Percentiles rank a stretch among this genome's conserved stretches.
Conservation (phyloP, 176 grass and related monocot species). For the Urochloa ruziziensis region DNA sequence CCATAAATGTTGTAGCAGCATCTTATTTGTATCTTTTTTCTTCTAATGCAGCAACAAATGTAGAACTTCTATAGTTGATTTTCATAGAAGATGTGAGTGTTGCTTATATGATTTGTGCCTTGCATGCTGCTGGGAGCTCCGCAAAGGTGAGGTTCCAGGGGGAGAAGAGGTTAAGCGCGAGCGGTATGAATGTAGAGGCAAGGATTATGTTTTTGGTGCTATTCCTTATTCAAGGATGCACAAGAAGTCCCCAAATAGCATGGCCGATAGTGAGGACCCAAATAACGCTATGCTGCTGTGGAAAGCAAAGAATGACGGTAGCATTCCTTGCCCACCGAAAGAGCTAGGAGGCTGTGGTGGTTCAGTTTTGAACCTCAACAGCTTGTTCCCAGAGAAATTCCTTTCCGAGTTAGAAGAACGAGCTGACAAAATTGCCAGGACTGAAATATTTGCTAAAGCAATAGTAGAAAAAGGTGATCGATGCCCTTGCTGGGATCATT, state of each 20-base stretch:
- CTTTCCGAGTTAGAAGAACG: slow-evolving; percentile 41
- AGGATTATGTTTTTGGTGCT: background rate
- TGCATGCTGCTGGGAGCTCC: slow-evolving; percentile 51
- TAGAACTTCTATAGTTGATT: slow-evolving; percentile 67
- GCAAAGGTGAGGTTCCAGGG: slow-evolving; percentile 39
- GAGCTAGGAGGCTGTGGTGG: slow-evolving; percentile 56
- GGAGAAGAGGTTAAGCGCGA: background rate
- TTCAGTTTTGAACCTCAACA: slow-evolving; percentile 50
- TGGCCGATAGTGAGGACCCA: background rate
- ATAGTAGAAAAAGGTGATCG: background rate
- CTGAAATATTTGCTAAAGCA: slow-evolving; percentile 16
- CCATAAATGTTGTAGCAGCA: background rate
- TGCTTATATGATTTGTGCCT: slow-evolving; percentile 56
- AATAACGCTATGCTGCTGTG: slow-evolving; percentile 31
- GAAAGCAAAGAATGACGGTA: slow-evolving; percentile 55
- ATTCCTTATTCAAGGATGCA: background rate
- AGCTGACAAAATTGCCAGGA: slow-evolving; percentile 41
- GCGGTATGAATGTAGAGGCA: slow-evolving; percentile 7
- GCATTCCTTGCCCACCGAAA: slow-evolving; percentile 72
- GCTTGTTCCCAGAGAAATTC: slow-evolving; percentile 37
- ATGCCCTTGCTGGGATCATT: slow-evolving; percentile 42
- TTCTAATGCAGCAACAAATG: slow-evolving; percentile 49
- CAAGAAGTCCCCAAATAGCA: background rate
- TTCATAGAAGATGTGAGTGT: slow-evolving; percentile 50
- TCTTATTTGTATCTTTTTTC: background rate